Evolutionary conservation across 164 flowering plant species (phyloP).

Genomic region (Stephania cephalantha): DNA sequence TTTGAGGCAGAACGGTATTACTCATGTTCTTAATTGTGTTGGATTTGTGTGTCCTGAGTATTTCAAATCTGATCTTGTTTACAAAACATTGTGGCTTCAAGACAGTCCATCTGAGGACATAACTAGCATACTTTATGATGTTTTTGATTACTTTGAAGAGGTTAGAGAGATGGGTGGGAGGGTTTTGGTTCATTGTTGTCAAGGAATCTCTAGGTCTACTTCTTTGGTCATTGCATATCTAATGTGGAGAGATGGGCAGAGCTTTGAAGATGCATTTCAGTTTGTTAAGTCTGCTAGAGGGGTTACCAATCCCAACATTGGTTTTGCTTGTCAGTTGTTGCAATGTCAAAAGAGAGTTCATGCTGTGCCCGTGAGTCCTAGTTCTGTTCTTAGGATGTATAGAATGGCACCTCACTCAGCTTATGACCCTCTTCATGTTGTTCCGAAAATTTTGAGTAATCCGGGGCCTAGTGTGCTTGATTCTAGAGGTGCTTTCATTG

Average conservation of each 20-base stretch:
- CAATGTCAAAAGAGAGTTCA: slow-evolving; percentile 80
- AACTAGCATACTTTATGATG: slow-evolving; percentile 79
- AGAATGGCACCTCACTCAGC: slow-evolving; percentile 86
- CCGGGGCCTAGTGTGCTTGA: slow-evolving; percentile 49
- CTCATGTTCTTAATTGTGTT: slow-evolving; percentile 84
- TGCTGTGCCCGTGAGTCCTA: slow-evolving; percentile 67
- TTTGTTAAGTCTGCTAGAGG: slow-evolving; percentile 75
- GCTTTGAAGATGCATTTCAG: slow-evolving; percentile 80
- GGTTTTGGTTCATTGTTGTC: slow-evolving; percentile 82
- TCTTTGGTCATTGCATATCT: slow-evolving; percentile 82
- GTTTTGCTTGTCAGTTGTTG: slow-evolving; percentile 77
- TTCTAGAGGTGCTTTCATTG: slow-evolving; percentile 79
- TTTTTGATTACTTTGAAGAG: slow-evolving; percentile 88
- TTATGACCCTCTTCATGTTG: slow-evolving; percentile 79
- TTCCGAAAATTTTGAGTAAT: slow-evolving; percentile 55
- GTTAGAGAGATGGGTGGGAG: slow-evolving; percentile 68
- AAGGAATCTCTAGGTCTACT: slow-evolving; percentile 79
- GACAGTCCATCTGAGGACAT: slow-evolving; percentile 84
- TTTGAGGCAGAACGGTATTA: slow-evolving; percentile 56
- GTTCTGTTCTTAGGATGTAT: slow-evolving; percentile 58
- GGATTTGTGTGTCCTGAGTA: slow-evolving; percentile 91
- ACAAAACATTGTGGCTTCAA: slow-evolving; percentile 82
- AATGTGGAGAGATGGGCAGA: slow-evolving; percentile 81
- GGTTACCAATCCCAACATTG: slow-evolving; percentile 79
- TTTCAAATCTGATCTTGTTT: slow-evolving; percentile 73